A percentile compares a stretch with the other conserved stretches of the same genome.
Conservation (phyloP, 2,329 filamentous ascomycete species). For the Sarocladium strictum region DNA sequence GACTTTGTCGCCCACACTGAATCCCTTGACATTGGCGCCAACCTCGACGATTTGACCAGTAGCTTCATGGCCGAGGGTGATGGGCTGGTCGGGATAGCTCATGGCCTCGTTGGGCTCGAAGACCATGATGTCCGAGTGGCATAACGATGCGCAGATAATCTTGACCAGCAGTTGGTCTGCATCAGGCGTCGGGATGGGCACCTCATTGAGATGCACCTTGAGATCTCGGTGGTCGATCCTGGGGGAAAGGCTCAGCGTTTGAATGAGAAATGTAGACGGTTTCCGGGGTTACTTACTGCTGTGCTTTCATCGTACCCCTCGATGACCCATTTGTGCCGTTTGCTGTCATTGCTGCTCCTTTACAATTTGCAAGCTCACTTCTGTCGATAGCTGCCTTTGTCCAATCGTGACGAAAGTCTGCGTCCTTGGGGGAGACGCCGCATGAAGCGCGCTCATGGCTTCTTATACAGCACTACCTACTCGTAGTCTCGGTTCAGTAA, state of each 20-base stretch:
- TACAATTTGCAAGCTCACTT: not conserved
- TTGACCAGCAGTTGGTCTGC: conserved; percentile 16
- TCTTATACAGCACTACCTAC: not conserved
- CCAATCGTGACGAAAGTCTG: not conserved
- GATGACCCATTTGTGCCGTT: not conserved
- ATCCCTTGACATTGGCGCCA: conserved; percentile 32
- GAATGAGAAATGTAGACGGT: not conserved
- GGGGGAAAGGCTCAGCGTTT: not conserved
- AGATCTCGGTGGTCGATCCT: conserved; percentile 9
- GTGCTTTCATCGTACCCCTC: conserved; percentile 9
- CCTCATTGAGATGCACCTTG: conserved; percentile 13
- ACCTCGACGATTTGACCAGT: conserved; percentile 54
- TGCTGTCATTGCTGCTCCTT: not conserved
- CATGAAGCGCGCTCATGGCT: not conserved
- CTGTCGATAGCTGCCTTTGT: not conserved
- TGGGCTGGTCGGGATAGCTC: conserved; percentile 16
- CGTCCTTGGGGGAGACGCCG: not conserved
- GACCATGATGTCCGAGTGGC: conserved; percentile 16
- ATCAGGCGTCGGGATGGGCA: conserved; percentile 13
- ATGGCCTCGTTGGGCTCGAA: conserved; percentile 13
- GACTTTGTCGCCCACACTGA: conserved; percentile 50
- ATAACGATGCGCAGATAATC: conserved; percentile 15
- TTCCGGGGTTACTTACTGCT: not conserved
- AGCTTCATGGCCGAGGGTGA: conserved; percentile 54
- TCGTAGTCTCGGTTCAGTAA: not conserved